phyloP scores from a whole-genome alignment of 1,139 yeast species.

The Meyerozyma elateridarum region DNA sequence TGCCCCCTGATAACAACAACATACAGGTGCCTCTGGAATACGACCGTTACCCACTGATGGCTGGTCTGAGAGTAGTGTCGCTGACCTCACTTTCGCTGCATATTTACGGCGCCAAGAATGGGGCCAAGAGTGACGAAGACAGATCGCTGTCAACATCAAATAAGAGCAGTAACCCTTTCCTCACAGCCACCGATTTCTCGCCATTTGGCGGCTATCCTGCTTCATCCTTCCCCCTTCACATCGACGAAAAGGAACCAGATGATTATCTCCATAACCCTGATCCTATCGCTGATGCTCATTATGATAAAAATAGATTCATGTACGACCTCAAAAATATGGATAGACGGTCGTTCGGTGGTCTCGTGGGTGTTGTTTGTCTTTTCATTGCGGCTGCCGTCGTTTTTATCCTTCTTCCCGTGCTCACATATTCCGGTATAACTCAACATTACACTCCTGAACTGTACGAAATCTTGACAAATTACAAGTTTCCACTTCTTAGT shows the following conservation, averaged over 20 bases:
- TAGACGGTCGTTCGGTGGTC: slow-evolving; percentile 17
- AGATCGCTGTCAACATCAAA: slow-evolving; percentile 1
- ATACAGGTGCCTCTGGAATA: slow-evolving; percentile 14
- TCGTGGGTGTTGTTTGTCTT: slow-evolving; percentile 17
- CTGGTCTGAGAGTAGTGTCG: slow-evolving; percentile 15
- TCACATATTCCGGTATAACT: slow-evolving; percentile 21
- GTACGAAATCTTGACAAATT: slow-evolving; percentile 19
- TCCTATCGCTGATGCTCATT: slow-evolving; percentile 23
- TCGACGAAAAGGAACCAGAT: slow-evolving; percentile 24
- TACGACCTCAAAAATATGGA: slow-evolving; percentile 23
- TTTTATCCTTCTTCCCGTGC: slow-evolving; percentile 21
- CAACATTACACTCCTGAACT: slow-evolving; percentile 11
- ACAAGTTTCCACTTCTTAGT: slow-evolving; percentile 20
- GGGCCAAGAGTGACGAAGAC: slow-evolving; percentile 4
- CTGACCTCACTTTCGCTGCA: slow-evolving; percentile 10
- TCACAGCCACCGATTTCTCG: slow-evolving; percentile 13
- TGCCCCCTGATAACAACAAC: slow-evolving; percentile 6
- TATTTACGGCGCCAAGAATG: slow-evolving; percentile 1
- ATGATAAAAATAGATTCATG: slow-evolving; percentile 23
- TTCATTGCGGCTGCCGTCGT: slow-evolving; percentile 15
- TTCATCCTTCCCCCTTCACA: slow-evolving; percentile 21
- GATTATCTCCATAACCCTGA: slow-evolving; percentile 28
- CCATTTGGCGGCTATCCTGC: slow-evolving; percentile 31
- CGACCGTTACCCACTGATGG: slow-evolving; percentile 18
- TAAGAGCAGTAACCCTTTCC: slow-evolving; percentile 9